Evolutionary conservation across 2,329 filamentous ascomycete genomes (phyloP), one percentile per base, ranked within the genome.

Genomic region (Aureobasidium sp.): DNA sequence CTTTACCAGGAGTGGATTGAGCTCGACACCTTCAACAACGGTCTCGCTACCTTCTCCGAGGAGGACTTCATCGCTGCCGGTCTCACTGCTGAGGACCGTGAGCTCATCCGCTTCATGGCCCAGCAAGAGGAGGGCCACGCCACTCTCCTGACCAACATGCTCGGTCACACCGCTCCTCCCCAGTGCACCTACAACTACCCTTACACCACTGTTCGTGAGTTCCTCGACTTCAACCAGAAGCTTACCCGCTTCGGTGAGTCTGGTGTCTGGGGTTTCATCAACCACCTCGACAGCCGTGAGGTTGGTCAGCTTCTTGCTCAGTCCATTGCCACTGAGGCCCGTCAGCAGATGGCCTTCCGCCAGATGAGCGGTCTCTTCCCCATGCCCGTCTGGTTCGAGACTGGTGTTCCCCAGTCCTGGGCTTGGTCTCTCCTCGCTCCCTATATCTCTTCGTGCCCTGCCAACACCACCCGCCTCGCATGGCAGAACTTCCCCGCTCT

Each of bases 1-100:
- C 78, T 93, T 0, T 92, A 93, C 71, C 87, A 91, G 68, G 90
- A 94, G 74, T 94, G 85, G 82, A 91, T 93, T 60, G 89, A 94
- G 75, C 80, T 94, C 1, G 90, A 94, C 70, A 80, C 91, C 15
- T 94, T 94, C 81, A 86, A 89, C 73, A 85, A 88, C 70, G 89
- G 87, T 15, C 80, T 94, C 3, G 84, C 83, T 0, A 83, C 79
- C 0, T 94, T 90, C 74, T 84, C 84, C 1, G 83, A 79, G 0
- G 79, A 83, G 36, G 87, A 94, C 17, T 94, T 92, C 67, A 77
- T 83, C 7, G 83, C 79, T 1, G 86, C 83, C 29, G 88, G 89
- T 1, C 76, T 95, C 15, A 86, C 78, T 7, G 79, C 84, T 12
- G 84, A 89, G 69, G 88, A 92, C 68, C 82, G 87, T 9, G 84